Percentiles rank a stretch among this genome's conserved stretches.
Conservation (phyloP, 1,284 basidiomycete genomes). For the Ganoderma sinense region DNA sequence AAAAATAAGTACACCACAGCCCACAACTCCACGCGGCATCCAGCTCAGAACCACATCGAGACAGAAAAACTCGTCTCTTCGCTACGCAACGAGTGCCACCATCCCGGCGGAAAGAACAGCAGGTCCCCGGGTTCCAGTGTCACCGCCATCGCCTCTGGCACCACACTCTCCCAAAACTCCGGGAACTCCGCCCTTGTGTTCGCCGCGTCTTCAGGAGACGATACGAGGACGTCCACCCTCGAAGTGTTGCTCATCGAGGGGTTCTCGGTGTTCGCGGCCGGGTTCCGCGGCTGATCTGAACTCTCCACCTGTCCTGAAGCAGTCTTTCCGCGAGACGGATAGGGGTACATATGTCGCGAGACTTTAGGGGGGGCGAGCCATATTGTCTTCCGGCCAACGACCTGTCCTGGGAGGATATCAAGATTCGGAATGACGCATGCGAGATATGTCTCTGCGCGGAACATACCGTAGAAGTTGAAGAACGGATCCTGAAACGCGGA, state of each 20-base stretch:
- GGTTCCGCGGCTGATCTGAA: slow-evolving; percentile 40
- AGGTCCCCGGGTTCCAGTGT: slow-evolving; percentile 85
- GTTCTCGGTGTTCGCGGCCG: slow-evolving; percentile 47
- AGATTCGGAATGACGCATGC: not conserved
- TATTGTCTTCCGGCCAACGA: slow-evolving; percentile 89
- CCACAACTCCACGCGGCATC: not conserved
- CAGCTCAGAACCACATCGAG: slow-evolving; percentile 78
- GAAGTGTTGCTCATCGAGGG: slow-evolving; percentile 72
- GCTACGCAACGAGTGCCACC: slow-evolving; percentile 94
- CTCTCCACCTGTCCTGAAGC: not conserved
- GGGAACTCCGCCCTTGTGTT: slow-evolving; percentile 41
- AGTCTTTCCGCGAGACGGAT: slow-evolving; percentile 23
- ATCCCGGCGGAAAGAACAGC: slow-evolving; percentile 87
- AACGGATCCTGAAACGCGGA: slow-evolving; percentile 79
- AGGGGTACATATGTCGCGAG: slow-evolving; percentile 64
- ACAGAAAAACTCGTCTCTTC: slow-evolving; percentile 81
- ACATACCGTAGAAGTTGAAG: slow-evolving; percentile 88
- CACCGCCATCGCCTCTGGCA: slow-evolving; percentile 69
- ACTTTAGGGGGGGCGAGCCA: slow-evolving; percentile 87
- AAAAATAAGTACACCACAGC: slow-evolving; percentile 1
- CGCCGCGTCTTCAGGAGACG: slow-evolving; percentile 35
- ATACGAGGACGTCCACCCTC: slow-evolving; percentile 70
- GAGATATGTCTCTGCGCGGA: not conserved
- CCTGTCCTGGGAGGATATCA: slow-evolving; percentile 67
- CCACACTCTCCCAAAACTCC: slow-evolving; percentile 65